Evolutionary conservation across 768 basidiomycete genomes (phyloP), one percentile per base, ranked within the genome.

Genomic region (Dacryopinax primogenitus): DNA sequence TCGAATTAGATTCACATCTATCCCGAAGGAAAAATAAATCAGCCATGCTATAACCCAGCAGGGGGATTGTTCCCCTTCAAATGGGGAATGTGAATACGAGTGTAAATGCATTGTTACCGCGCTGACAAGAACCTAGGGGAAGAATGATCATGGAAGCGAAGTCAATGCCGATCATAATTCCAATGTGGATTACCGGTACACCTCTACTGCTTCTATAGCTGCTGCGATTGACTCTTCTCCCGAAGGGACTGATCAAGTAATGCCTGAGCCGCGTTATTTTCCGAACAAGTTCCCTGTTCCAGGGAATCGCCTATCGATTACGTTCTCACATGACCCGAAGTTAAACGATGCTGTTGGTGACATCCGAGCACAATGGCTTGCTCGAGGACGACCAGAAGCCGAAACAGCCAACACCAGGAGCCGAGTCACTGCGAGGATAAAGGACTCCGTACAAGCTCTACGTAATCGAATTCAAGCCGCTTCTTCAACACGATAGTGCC

Each of bases 141-240:
- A 82, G 92, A 28, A 87, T 96, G 34, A 72, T 98, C 45, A 92
- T 86, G 82, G 84, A 86, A 65, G 77, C 80, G 9, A 73, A 78
- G 15, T 70, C 77, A n/a, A 80, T 83, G 45, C 94, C 94, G 1
- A 74, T 85, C 23, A 83, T 96, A 66, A 86, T 98, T 67, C 94
- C 94, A 1, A 89, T 96, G 81, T 98, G 92, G 92, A 78, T 97
- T 13, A 86, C 88, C n/a, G 86, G 87, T 82, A 63, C n/a, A 77
- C 66, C 15, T 45, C 7, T 16, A 9, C 33, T 9, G 15, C 41
- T 23, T 44, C 2, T 36, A 45, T 33, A 36, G 62, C 12, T 16
- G 37, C 21, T 15, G 35, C 23, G 11, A 1, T 34, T 21, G 58
- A 18, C 18, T 63, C 18, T 35, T 23, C 13, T 33, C 45, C 11